A percentile compares a stretch with the other conserved stretches of the same genome.
Conservation (phyloP, 73 alveolate species). For the Breviolum minutum region DNA sequence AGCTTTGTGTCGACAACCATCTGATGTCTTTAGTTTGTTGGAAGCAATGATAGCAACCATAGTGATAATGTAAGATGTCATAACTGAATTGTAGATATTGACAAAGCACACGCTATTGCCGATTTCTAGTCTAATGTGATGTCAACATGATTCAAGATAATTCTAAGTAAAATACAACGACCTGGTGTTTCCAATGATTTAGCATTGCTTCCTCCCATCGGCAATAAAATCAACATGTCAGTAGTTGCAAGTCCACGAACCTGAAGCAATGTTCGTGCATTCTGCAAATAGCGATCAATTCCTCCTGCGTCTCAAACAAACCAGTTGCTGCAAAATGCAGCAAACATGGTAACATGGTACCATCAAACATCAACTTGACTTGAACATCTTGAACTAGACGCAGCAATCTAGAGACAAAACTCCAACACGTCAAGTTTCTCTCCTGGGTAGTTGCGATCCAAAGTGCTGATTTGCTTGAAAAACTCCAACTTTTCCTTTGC, state of each 20-base stretch:
- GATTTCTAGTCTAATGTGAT: too few species aligned
- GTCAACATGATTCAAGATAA: too few species aligned
- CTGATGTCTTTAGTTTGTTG: neutral
- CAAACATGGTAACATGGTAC: neutral
- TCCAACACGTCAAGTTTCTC: too few species aligned
- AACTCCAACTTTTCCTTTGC: conserved; percentile 36
- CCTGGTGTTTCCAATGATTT: too few species aligned
- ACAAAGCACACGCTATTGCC: too few species aligned
- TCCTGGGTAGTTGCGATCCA: conserved; percentile 77
- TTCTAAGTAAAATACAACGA: too few species aligned
- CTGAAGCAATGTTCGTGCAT: conserved; percentile 54
- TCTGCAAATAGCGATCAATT: conserved; percentile 47
- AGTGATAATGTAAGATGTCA: neutral
- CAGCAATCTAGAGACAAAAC: neutral
- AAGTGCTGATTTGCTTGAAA: conserved; percentile 43
- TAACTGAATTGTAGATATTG: neutral
- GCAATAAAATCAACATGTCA: too few species aligned
- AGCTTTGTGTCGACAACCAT: too few species aligned
- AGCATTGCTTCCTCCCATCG: too few species aligned
- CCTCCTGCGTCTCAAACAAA: conserved; percentile 4
- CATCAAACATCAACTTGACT: neutral
- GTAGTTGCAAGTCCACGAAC: neutral
- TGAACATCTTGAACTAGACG: neutral
- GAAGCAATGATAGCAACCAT: neutral
- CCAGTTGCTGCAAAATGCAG: neutral